These are phyloP conservation scores for Epichloe uncinata DNA, from an alignment of 2,329 filamentous ascomycete genomes.

Conservation along the genomic window DNA sequence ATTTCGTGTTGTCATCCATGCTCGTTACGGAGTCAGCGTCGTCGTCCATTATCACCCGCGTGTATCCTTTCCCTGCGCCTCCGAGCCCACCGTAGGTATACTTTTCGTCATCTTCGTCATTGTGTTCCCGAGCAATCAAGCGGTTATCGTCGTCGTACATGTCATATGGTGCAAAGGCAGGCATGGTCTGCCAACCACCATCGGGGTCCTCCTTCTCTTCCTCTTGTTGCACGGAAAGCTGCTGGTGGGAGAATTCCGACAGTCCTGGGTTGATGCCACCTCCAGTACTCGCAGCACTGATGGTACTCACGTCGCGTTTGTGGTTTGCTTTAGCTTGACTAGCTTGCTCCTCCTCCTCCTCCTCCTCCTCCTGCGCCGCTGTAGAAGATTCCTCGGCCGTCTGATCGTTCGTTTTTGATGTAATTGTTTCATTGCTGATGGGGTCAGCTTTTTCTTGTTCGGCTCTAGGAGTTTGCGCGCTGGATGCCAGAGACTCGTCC, in stretches of 20 bases:
- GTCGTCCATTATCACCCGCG: conserved; percentile 85
- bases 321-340: conserved; percentile 10
- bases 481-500: background rate
- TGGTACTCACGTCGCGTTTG: conserved; percentile 26
- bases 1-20: conserved; percentile 93
- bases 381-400: background rate
- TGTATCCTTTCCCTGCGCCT: conserved; percentile 90
- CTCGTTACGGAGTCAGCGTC: conserved; percentile 89
- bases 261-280: conserved; percentile 11
- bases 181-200: conserved; percentile 87
- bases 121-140: conserved; percentile 70
- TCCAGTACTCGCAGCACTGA: conserved; percentile 18
- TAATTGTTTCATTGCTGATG: background rate
- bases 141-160: conserved; percentile 91
- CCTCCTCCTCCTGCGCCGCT: background rate
- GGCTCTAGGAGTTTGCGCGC: background rate
- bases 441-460: background rate
- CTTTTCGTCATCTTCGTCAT: conserved; percentile 52
- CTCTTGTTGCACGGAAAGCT: conserved; percentile 46
- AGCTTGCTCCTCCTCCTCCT: background rate
- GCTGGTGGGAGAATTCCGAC: conserved; percentile 90
- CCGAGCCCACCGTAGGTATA: conserved; percentile 66
- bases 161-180: conserved; percentile 80
- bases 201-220: conserved; percentile 43
- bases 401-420: background rate